phyloP scores from a whole-genome alignment of 345 rosid species.

The Bruguiera gymnorhiza region DNA sequence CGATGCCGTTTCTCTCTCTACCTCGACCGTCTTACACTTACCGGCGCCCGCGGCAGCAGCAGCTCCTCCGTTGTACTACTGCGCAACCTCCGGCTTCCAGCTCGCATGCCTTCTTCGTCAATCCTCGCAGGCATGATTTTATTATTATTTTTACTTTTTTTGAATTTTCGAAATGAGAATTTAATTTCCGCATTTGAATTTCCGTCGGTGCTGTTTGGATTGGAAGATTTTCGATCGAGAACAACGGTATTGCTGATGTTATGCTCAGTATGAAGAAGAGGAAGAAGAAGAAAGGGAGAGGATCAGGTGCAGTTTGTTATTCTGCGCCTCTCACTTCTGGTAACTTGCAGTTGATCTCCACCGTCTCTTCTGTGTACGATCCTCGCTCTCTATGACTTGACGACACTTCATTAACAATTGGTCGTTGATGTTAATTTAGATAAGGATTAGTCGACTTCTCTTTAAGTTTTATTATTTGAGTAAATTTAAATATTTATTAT shows the following conservation, averaged over 20 bases:
- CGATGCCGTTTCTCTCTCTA: conserved; percentile 12
- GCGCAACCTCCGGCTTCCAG: conserved; percentile 17
- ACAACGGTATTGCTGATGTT: neutral
- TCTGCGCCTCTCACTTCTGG: conserved; percentile 47
- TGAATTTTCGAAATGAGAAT: no score
- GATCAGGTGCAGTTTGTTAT: conserved; percentile 54
- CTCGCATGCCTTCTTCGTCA: conserved; percentile 36
- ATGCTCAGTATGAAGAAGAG: conserved; percentile 22
- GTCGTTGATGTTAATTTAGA: no score
- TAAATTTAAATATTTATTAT: no score
- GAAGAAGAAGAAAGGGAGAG: conserved; percentile 35
- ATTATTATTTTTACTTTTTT: neutral
- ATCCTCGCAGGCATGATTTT: conserved; percentile 50
- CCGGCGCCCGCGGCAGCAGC: neutral
- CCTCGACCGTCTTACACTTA: conserved; percentile 15
- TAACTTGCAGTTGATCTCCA: conserved; percentile 74
- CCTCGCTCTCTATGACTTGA: neutral
- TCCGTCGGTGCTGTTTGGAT: neutral
- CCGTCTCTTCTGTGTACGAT: conserved; percentile 59
- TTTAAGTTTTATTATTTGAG: no score
- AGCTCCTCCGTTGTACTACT: no score
- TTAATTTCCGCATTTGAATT: no score
- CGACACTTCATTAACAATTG: neutral
- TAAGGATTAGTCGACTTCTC: no score
- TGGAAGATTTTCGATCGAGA: conserved; percentile 39